phyloP scores from a whole-genome alignment of 192 early-diverging fungal species.

The Coemansia sp. region DNA sequence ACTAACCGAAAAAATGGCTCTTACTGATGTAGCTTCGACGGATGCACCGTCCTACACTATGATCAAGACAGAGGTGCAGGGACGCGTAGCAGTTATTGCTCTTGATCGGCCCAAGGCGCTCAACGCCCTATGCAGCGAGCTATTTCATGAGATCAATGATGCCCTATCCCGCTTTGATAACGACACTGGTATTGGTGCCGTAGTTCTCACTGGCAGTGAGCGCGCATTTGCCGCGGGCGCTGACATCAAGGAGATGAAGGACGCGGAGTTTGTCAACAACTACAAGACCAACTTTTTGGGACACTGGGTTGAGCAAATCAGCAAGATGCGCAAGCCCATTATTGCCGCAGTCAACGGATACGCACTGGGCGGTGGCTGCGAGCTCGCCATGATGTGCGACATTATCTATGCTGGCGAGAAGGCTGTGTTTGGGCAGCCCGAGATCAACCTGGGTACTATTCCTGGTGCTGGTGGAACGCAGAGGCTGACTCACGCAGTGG shows the following conservation, averaged over 20 bases:
- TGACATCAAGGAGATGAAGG: slow-evolving; percentile 99
- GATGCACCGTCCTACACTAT: slow-evolving; percentile 34
- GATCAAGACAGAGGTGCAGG: slow-evolving; percentile 69
- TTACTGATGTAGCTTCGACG: slow-evolving; percentile 23
- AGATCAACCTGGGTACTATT: slow-evolving; percentile 97
- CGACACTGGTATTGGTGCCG: slow-evolving; percentile 76
- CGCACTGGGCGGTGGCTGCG: slow-evolving; percentile 97
- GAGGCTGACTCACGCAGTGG: slow-evolving; percentile 85
- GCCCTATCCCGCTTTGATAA: slow-evolving; percentile 76
- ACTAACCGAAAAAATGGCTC: not conserved
- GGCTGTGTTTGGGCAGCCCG: slow-evolving; percentile 96
- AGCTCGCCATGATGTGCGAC: slow-evolving; percentile 99
- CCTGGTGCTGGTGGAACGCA: slow-evolving; percentile 86
- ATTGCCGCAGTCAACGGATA: slow-evolving; percentile 98
- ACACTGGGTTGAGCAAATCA: slow-evolving; percentile 89
- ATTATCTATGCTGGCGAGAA: slow-evolving; percentile 98
- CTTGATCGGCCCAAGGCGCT: slow-evolving; percentile 95
- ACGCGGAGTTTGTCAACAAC: slow-evolving; percentile 80
- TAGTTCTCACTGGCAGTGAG: slow-evolving; percentile 94
- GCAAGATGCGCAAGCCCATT: slow-evolving; percentile 88
- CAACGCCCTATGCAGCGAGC: slow-evolving; percentile 90
- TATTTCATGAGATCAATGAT: slow-evolving; percentile 91
- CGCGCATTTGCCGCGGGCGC: slow-evolving; percentile 98
- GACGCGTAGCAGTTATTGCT: slow-evolving; percentile 83
- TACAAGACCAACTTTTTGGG: slow-evolving; percentile 90